Conservation (phyloP, 2,329 filamentous ascomycete species). For the Microsporum canis region DNA sequence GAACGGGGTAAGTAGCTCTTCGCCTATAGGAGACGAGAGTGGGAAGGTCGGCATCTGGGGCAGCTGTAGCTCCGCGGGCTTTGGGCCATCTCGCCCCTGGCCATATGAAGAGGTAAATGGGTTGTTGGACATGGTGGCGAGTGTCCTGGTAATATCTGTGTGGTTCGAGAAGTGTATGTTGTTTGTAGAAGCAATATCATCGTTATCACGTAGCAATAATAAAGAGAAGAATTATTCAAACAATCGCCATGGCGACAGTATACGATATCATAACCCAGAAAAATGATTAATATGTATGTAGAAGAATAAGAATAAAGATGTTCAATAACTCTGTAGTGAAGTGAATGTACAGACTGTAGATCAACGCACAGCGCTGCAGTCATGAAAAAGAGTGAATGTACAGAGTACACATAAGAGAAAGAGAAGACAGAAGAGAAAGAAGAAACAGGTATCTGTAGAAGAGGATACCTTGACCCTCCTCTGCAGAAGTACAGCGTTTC, state of each 20-base stretch:
- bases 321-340: not conserved
- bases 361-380: conserved; percentile 1
- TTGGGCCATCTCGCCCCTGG: not conserved
- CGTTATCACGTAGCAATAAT: not conserved
- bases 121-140: conserved; percentile 3
- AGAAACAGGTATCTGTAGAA: conserved; percentile 2
- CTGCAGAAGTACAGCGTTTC: not conserved
- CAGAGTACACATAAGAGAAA: not conserved
- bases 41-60: conserved; percentile 30
- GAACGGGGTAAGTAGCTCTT: conserved; percentile 31
- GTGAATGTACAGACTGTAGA: not conserved
- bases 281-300: not conserved
- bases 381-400: not conserved
- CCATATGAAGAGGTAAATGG: not conserved
- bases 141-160: not conserved
- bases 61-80: conserved; percentile 11
- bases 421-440: not conserved
- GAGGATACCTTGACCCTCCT: not conserved
- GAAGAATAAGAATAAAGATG: not conserved
- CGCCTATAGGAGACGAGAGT: conserved; percentile 34
- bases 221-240: not conserved
- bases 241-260: not conserved
- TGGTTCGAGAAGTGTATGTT: not conserved
- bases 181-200: not conserved
- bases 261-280: not conserved